Percentiles rank a stretch among this genome's conserved stretches.
Evolutionary conservation across 805 yeast genomes (phyloP).

Genomic region (Ogataea methanolica): DNA sequence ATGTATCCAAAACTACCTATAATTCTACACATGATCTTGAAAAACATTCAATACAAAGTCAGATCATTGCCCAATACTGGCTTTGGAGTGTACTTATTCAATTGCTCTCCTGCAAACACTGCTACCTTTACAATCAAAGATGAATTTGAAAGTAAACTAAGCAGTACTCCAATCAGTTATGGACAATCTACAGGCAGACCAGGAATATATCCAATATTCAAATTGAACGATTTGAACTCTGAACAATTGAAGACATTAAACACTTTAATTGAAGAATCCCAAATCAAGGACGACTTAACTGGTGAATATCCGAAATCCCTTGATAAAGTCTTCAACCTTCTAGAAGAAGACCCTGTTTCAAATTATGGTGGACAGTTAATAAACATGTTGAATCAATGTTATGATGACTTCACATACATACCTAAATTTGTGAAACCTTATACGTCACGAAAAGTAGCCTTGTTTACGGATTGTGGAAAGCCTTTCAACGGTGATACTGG

Average conservation of each 20-base stretch:
- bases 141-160: too few species aligned
- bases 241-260: constrained; percentile 52
- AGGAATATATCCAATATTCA: constrained; percentile 48
- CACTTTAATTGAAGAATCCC: constrained; percentile 42
- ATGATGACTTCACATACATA: constrained; percentile 48
- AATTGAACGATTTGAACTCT: constrained; percentile 50
- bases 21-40: constrained; percentile 52
- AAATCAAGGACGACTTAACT: constrained; percentile 7
- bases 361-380: constrained; percentile 33
- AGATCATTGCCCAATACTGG: constrained; percentile 66
- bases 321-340: constrained; percentile 26
- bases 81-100: constrained; percentile 66
- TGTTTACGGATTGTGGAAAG: constrained; percentile 71
- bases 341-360: constrained; percentile 15
- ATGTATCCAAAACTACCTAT: constrained; percentile 34
- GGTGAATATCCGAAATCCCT: constrained; percentile 7
- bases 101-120: constrained; percentile 30
- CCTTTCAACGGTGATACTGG: constrained; percentile 47
- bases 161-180: too few species aligned
- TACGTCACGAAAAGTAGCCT: constrained; percentile 55
- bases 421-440: constrained; percentile 38
- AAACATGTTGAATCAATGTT: constrained; percentile 44
- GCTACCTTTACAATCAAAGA: too few species aligned
- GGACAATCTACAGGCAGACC: not conserved
- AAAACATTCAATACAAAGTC: constrained; percentile 61